Percentiles rank a stretch among this genome's conserved stretches.
phyloP scores from a whole-genome alignment of 495 filamentous ascomycete species.

The Achaetomiella virescens region DNA sequence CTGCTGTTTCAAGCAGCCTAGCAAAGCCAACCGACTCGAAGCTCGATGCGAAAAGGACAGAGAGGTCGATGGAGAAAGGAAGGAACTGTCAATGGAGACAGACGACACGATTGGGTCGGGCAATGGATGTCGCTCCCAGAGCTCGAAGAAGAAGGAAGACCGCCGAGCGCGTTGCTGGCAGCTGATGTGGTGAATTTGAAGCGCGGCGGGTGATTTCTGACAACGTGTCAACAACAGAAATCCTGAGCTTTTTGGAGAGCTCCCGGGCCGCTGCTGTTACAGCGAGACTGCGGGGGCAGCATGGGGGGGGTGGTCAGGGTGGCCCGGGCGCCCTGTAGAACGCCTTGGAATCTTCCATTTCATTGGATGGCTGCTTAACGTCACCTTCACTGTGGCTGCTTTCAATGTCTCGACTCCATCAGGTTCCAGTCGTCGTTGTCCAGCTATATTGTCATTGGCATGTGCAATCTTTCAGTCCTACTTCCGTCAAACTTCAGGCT shows the following conservation, averaged over 20 bases:
- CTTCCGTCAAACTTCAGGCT: too few relatives aligned
- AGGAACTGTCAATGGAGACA: conserved; percentile 21
- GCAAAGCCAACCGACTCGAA: conserved; percentile 13
- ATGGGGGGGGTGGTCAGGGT: background rate
- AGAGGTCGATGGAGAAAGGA: conserved; percentile 5
- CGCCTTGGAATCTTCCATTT: conserved; percentile 16
- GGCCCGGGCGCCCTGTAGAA: conserved; percentile 19
- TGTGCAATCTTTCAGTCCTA: too few relatives aligned
- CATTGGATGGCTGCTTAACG: conserved; percentile 1
- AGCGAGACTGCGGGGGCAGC: conserved; percentile 21
- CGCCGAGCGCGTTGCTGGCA: conserved; percentile 21
- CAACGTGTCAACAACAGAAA: conserved; percentile 32
- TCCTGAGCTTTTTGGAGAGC: conserved; percentile 15
- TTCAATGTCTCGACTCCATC: background rate
- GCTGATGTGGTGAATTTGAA: conserved; percentile 31
- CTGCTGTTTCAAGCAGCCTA: conserved; percentile 16
- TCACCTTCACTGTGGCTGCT: background rate
- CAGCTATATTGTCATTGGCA: too few relatives aligned
- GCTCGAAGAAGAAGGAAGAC: conserved; percentile 35
- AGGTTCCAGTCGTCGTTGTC: too few relatives aligned
- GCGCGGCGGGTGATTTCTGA: conserved; percentile 25
- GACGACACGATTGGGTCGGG: conserved; percentile 17
- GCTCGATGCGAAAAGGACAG: conserved; percentile 4
- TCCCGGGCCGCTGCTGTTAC: conserved; percentile 8
- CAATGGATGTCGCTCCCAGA: conserved; percentile 38